Base-by-base conservation (phyloP, 148 eudicot species). In the Linanthus parryae region DNA sequence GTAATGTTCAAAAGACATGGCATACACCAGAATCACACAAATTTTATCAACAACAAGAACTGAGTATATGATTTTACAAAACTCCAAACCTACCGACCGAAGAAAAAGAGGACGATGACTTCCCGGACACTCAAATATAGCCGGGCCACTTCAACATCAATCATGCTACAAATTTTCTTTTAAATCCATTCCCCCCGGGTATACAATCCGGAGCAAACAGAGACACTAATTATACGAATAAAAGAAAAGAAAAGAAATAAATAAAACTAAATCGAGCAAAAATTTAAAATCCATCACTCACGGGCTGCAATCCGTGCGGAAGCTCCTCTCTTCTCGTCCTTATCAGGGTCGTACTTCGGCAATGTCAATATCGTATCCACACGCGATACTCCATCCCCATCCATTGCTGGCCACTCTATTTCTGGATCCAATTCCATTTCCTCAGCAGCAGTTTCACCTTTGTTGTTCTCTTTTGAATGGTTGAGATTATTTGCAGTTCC, bases 341-440 rank as follows among this genome's bases (percentile, higher is more conserved):
- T 69, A 3, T 59, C 71, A 0, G 88, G 88, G 7, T 68, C 62
- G 25, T 57, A 81, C 72, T 85, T 74, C 1, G 96, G 94, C 56
- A 88, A 34, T 33, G 67, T 84, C 67, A 88, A 40, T 54, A 84
- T 24, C 12, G 96, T 88, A 71, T 88, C 76, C 15, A 81, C 85
- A 14, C 94, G 88, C 28, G 82, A 64, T 20, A 88, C n/a, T n/a
- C n/a, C n/a, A n/a, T n/a, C 96, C 0, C 94, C 96, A 58, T 88
- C 94, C 19, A 81, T 84, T 5, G 94, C 96, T 1, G 78, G 79
- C 82, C 87, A 88, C n/a, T 84, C 85, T 48, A 35, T 55, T 18
- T 33, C 80, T 1, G 21, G 17, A 19, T 79, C 78, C 9, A 36
- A 14, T 22, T 46, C 33, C 55, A 61, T 34, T 5, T 63, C 66